A percentile compares a stretch with the other conserved stretches of the same genome.
phyloP scores from a whole-genome alignment of 371 early-diverging fungal genomes.

The Apophysomyces sp. region DNA sequence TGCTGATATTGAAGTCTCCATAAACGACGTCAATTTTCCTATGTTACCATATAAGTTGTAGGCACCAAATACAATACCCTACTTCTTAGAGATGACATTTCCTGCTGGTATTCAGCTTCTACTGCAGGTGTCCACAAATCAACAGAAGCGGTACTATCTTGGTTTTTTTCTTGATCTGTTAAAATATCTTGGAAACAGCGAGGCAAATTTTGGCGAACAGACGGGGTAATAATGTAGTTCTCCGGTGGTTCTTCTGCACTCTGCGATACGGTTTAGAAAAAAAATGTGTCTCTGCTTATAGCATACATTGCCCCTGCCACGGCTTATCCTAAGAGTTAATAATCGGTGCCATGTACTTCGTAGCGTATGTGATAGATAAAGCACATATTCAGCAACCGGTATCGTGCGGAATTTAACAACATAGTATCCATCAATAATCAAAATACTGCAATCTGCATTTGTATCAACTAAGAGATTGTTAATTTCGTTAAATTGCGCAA shows the following conservation, averaged over 20 bases:
- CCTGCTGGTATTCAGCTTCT: slow-evolving; percentile 23
- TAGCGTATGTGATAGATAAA: slow-evolving; percentile 27
- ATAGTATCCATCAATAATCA: slow-evolving; percentile 62
- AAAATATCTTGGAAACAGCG: slow-evolving; percentile 31
- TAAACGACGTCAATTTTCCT: not conserved
- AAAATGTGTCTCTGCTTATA: not conserved
- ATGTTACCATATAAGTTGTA: not conserved
- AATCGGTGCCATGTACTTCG: slow-evolving; percentile 29
- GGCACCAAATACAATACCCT: not conserved
- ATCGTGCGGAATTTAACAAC: slow-evolving; percentile 49
- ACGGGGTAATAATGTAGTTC: slow-evolving; percentile 18
- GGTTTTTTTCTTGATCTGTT: slow-evolving; percentile 14
- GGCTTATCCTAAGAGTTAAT: slow-evolving; percentile 31
- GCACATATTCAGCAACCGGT: slow-evolving; percentile 37
- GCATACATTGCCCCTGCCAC: slow-evolving; percentile 28
- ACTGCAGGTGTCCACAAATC: slow-evolving; percentile 40
- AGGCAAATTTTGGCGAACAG: slow-evolving; percentile 20
- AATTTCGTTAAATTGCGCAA: not conserved
- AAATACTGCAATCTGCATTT: slow-evolving; percentile 50
- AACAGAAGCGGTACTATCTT: not conserved
- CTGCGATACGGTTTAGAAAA: slow-evolving; percentile 1
- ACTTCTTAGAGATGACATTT: slow-evolving; percentile 28
- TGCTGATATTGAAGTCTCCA: slow-evolving; percentile 47
- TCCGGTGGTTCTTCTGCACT: slow-evolving; percentile 8
- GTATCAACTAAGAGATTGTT: slow-evolving; percentile 46